phyloP scores from a whole-genome alignment of 164 flowering plant species.

The Magnolia changhungtana region DNA sequence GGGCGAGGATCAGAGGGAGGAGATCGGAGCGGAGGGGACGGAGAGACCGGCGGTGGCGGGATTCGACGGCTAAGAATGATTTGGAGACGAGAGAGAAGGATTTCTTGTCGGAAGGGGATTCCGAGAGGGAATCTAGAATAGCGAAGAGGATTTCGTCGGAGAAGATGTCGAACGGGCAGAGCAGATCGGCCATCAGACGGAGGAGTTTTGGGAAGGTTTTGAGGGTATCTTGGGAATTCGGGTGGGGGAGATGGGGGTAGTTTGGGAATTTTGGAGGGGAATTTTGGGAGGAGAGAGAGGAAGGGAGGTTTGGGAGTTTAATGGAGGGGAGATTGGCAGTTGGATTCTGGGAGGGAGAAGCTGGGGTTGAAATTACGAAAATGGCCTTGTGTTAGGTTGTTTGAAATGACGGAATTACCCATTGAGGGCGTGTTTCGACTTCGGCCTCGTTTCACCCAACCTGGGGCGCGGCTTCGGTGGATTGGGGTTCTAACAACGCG shows the following conservation, averaged over 20 bases:
- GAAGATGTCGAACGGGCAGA: conserved; percentile 44
- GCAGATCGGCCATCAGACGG: conserved; percentile 2
- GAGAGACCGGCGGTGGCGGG: conserved; percentile 44
- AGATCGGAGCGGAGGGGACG: conserved; percentile 42
- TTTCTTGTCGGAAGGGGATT: conserved; percentile 34
- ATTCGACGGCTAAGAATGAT: conserved; percentile 39
- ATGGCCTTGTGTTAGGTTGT: background rate
- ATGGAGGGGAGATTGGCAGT: background rate
- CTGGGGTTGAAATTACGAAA: background rate
- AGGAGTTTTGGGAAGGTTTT: background rate
- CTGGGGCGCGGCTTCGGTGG: too few relatives aligned
- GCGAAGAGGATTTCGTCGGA: conserved; percentile 51
- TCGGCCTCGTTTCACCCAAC: too few relatives aligned
- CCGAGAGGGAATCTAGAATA: conserved; percentile 45
- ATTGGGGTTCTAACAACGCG: too few relatives aligned
- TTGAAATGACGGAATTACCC: too few relatives aligned
- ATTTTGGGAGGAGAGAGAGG: background rate
- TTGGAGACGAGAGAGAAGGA: conserved; percentile 54
- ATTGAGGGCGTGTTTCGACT: too few relatives aligned
- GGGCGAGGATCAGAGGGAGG: conserved; percentile 31
- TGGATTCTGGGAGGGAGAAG: background rate
- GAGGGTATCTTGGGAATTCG: background rate
- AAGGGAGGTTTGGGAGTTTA: background rate
- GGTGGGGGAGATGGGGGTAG: background rate
- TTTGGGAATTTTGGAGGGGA: background rate